phyloP scores from a whole-genome alignment of 768 basidiomycete genomes.

The Psilocybe azurescens region DNA sequence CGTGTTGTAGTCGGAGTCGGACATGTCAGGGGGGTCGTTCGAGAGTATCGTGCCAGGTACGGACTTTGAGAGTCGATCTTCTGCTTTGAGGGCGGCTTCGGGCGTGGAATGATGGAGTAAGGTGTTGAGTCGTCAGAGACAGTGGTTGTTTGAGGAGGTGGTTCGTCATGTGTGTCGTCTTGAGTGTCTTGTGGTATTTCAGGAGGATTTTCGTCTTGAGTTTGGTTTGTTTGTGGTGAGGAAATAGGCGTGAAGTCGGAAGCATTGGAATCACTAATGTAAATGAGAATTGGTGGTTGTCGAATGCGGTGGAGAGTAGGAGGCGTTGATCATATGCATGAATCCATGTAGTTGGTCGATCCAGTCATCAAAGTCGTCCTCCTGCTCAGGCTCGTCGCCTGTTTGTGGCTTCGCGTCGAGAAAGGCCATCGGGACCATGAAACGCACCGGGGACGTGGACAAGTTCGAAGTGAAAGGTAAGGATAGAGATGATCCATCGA shows the following conservation, averaged over 20 bases:
- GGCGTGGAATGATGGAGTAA: neutral
- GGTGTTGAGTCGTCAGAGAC: no score
- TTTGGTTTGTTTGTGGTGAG: neutral
- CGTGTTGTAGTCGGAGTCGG: slow-evolving; percentile 16
- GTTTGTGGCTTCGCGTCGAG: slow-evolving; percentile 14
- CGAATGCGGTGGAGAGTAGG: neutral
- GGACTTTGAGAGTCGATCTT: slow-evolving; percentile 15
- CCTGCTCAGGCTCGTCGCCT: slow-evolving; percentile 6
- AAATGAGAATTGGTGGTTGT: neutral
- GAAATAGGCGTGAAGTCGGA: neutral
- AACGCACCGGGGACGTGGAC: slow-evolving; percentile 15
- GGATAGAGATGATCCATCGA: slow-evolving; percentile 18
- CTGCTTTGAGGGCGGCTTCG: slow-evolving; percentile 1
- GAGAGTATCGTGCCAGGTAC: slow-evolving; percentile 9
- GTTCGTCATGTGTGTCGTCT: no score
- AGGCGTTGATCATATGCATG: slow-evolving; percentile 18
- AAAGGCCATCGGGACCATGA: slow-evolving; percentile 19
- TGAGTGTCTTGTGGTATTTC: no score
- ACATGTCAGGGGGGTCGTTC: slow-evolving; percentile 10
- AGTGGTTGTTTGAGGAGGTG: no score
- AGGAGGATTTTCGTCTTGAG: slow-evolving; percentile 7
- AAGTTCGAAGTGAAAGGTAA: slow-evolving; percentile 16
- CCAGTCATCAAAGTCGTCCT: slow-evolving; percentile 22
- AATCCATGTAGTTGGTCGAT: slow-evolving; percentile 18
- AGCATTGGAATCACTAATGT: neutral